These are phyloP conservation scores for Zasmidium citrigriseum DNA, from an alignment of 2,329 filamentous ascomycete species.

Conservation along the genomic window DNA sequence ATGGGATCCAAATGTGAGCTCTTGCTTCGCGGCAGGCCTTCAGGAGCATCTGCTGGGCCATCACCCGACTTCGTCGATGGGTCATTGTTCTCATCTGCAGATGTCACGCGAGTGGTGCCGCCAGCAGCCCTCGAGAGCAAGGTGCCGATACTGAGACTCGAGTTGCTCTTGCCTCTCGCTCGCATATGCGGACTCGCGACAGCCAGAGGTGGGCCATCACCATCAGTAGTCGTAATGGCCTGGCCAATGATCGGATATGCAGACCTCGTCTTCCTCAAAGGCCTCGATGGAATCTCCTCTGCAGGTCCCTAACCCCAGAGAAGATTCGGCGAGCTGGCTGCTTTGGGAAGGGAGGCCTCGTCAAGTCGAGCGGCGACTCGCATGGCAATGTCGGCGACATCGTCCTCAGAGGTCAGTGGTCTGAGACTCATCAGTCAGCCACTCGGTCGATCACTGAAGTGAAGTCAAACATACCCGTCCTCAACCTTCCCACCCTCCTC, in stretches of 20 bases:
- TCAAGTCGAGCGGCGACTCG: constrained; percentile 4
- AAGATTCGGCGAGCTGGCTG: constrained; percentile 4
- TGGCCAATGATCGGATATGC: not conserved
- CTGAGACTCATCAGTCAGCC: not conserved
- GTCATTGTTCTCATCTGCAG: not conserved
- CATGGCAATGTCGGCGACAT: constrained; percentile 5
- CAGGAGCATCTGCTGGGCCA: too few relatives aligned
- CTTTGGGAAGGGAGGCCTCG: not conserved
- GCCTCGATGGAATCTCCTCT: not conserved
- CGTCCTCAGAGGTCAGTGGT: not conserved
- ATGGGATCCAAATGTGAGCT: constrained; percentile 6
- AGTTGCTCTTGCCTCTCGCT: constrained; percentile 7
- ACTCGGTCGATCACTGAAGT: too few relatives aligned
- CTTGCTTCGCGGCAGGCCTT: not conserved
- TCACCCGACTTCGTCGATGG: not conserved
- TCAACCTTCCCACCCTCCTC: not conserved
- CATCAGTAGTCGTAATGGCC: constrained; percentile 1
- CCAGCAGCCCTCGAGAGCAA: not conserved
- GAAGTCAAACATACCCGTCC: too few relatives aligned
- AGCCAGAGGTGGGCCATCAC: not conserved
- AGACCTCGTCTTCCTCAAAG: constrained; percentile 4
- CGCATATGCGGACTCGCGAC: constrained; percentile 1
- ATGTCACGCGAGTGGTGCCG: not conserved
- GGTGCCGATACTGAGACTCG: constrained; percentile 1
- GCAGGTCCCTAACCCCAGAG: not conserved